Evolutionary conservation across 2,329 filamentous ascomycete genomes (phyloP).

Genomic region (Aspergillus bombycis): DNA sequence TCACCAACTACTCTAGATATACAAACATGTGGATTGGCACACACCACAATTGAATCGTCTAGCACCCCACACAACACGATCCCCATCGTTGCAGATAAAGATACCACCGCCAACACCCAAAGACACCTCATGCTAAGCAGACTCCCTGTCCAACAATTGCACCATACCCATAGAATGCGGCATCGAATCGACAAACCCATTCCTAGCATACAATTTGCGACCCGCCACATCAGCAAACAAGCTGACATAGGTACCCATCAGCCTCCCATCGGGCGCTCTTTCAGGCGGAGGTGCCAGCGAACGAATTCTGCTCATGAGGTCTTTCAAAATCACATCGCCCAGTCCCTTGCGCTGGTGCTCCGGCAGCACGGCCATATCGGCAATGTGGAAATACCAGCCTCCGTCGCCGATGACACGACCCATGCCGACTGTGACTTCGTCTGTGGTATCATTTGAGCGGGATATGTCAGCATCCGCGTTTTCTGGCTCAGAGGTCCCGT

Average conservation of each 20-base stretch:
- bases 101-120: background rate
- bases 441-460: background rate
- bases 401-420: conserved; percentile 57
- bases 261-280: background rate
- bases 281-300: conserved; percentile 38
- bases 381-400: conserved; percentile 55
- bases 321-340: conserved; percentile 50
- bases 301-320: conserved; percentile 47
- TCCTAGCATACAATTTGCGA: conserved; percentile 48
- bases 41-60: no score
- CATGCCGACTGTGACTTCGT: conserved; percentile 46
- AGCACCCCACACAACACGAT: no score
- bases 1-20: background rate
- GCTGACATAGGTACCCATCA: conserved; percentile 44
- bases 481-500: background rate
- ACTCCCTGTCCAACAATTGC: conserved; percentile 5
- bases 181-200: conserved; percentile 50
- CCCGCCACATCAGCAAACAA: conserved; percentile 52
- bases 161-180: conserved; percentile 45
- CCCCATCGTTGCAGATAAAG: background rate
- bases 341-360: conserved; percentile 54
- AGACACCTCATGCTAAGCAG: background rate
- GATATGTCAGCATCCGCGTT: background rate
- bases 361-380: conserved; percentile 56
- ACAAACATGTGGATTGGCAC: background rate